phyloP scores from a whole-genome alignment of 2,329 filamentous ascomycete species.

The Colletotrichum sp. region DNA sequence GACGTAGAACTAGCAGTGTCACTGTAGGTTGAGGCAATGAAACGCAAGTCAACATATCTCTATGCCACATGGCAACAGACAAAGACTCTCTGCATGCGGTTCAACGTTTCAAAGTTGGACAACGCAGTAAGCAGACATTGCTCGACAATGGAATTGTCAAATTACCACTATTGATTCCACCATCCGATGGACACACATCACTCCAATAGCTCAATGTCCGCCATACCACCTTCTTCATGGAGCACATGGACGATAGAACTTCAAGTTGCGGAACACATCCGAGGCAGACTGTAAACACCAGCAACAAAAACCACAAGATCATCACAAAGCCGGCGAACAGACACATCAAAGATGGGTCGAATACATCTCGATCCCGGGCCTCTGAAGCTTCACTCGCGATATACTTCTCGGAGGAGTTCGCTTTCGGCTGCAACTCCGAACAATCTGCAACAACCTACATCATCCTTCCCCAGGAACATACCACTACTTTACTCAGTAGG shows the following conservation, averaged over 20 bases:
- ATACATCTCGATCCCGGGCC: background rate
- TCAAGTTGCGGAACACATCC: background rate
- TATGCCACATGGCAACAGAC: background rate
- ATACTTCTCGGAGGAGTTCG: background rate
- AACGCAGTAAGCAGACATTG: background rate
- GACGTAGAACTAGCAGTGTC: background rate
- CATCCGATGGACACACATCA: background rate
- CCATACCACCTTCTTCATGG: background rate
- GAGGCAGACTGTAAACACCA: background rate
- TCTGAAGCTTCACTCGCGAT: background rate
- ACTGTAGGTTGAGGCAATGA: background rate
- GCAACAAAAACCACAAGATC: background rate
- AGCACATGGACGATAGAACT: background rate
- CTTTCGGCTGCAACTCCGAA: background rate
- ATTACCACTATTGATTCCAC: background rate
- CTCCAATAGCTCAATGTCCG: background rate
- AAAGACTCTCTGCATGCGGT: background rate
- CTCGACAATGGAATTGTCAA: background rate
- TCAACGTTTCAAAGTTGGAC: background rate
- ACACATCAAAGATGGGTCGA: background rate
- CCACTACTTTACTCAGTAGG: background rate
- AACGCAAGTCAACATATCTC: background rate
- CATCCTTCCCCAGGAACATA: background rate
- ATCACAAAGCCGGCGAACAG: background rate
- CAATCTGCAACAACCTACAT: background rate